Conservation (phyloP, 257 asterid genomes). For the Schizonepeta tenuifolia region DNA sequence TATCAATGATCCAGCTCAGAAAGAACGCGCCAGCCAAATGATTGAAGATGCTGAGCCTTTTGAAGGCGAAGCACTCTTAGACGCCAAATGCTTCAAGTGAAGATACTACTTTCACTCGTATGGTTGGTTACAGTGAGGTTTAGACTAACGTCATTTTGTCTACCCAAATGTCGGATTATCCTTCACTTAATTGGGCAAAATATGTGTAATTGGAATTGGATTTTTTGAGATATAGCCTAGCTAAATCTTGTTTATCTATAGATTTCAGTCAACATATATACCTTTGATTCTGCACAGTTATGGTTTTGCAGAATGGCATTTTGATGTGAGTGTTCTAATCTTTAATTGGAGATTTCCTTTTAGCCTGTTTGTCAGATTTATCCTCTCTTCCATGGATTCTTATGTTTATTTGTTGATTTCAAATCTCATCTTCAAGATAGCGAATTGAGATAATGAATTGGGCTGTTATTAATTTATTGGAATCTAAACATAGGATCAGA, state of each 20-base stretch:
- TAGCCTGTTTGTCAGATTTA: not conserved
- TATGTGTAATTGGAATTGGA: not conserved
- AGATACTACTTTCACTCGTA: not conserved
- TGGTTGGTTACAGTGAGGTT: conserved; percentile 16
- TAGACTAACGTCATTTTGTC: conserved; percentile 23
- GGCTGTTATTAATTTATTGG: too few species aligned
- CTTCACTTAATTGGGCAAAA: not conserved
- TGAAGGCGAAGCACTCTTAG: conserved; percentile 61
- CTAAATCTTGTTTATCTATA: not conserved
- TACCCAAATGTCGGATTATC: not conserved
- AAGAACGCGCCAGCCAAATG: conserved; percentile 64
- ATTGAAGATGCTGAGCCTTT: conserved; percentile 75
- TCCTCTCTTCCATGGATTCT: not conserved
- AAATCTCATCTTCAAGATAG: too few species aligned
- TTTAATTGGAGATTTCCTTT: not conserved
- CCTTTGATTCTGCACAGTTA: not conserved
- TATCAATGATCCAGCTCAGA: conserved; percentile 56
- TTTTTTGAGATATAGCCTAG: not conserved
- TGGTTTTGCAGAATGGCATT: not conserved
- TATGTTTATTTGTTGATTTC: too few species aligned
- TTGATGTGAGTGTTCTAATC: not conserved
- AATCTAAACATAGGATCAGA: not conserved
- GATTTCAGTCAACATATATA: not conserved
- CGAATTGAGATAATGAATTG: too few species aligned
- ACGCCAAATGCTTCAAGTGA: conserved; percentile 70